Evolutionary conservation across 2,329 filamentous ascomycete genomes (phyloP).

Genomic region (Aspergillus felis): DNA sequence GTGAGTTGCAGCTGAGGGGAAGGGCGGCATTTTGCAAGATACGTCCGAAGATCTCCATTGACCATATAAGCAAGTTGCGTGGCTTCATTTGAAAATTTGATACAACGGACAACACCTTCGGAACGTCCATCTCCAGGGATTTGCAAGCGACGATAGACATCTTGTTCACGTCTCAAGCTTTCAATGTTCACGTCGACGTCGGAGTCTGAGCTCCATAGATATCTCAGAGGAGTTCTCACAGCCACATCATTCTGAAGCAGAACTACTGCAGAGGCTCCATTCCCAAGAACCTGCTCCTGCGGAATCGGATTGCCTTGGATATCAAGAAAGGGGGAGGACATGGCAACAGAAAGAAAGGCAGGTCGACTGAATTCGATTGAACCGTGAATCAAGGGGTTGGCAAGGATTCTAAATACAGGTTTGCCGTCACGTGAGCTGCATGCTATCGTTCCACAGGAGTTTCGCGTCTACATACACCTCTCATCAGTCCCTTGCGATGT

Average conservation of each 20-base stretch:
- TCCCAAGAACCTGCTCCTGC: slow-evolving; percentile 12
- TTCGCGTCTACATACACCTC: too few species aligned
- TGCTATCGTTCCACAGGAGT: too few species aligned
- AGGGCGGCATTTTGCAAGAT: slow-evolving; percentile 16
- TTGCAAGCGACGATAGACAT: slow-evolving; percentile 16
- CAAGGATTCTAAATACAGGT: too few species aligned
- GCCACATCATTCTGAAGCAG: slow-evolving; percentile 13
- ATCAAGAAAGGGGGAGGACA: too few species aligned
- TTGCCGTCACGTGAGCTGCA: too few species aligned
- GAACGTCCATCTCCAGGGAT: background rate
- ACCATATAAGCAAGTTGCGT: slow-evolving; percentile 19
- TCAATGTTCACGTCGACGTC: slow-evolving; percentile 14
- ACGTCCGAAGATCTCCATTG: slow-evolving; percentile 24
- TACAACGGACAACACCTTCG: slow-evolving; percentile 16
- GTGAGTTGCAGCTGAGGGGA: slow-evolving; percentile 17
- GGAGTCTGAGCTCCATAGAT: slow-evolving; percentile 11
- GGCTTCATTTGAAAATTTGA: slow-evolving; percentile 10
- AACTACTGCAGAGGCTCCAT: slow-evolving; percentile 13
- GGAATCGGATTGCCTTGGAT: too few species aligned
- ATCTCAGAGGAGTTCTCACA: slow-evolving; percentile 16
- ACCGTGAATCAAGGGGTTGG: too few species aligned
- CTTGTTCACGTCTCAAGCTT: slow-evolving; percentile 15
- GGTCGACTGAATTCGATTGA: too few species aligned
- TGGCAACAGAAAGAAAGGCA: too few species aligned
- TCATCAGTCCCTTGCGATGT: too few species aligned